Percentiles rank a stretch among this genome's conserved stretches.
phyloP scores from a whole-genome alignment of 1,284 basidiomycete species.

The Hemileia vastatrix region DNA sequence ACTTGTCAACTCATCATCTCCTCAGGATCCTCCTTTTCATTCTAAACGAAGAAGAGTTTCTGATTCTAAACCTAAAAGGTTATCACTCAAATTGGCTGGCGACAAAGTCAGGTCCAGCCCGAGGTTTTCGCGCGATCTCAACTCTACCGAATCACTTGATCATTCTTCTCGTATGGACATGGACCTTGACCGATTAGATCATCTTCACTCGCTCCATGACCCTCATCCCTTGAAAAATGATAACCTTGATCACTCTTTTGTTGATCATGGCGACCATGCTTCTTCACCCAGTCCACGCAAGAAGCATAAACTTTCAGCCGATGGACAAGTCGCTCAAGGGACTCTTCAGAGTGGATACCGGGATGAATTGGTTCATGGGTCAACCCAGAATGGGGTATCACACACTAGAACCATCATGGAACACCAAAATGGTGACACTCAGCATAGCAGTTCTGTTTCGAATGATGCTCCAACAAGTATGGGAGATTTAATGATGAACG shows the following conservation, averaged over 20 bases:
- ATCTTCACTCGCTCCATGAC: slow-evolving; percentile 7
- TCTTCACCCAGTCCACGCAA: background rate
- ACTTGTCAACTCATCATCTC: background rate
- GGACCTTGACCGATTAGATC: slow-evolving; percentile 6
- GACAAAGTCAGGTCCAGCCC: background rate
- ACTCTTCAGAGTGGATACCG: too few species aligned
- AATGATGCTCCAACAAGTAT: too few species aligned
- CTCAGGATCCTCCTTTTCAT: background rate
- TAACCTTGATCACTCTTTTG: background rate
- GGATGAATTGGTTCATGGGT: too few species aligned
- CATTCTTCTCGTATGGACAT: too few species aligned
- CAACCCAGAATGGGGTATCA: too few species aligned
- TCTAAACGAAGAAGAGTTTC: slow-evolving; percentile 2
- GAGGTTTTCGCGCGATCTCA: background rate
- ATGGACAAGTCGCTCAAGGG: too few species aligned
- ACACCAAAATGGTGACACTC: too few species aligned
- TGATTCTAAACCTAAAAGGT: background rate
- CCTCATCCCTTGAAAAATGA: background rate
- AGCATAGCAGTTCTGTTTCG: too few species aligned
- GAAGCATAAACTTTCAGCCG: slow-evolving; percentile 13
- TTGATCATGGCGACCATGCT: background rate
- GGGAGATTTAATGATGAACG: too few species aligned
- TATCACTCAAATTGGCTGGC: background rate
- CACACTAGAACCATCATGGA: too few species aligned
- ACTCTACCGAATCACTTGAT: background rate